Percentiles rank a stretch among this genome's conserved stretches.
These are phyloP conservation scores for Globisporangium ultimum DNA, from an alignment of 352 stramenopile genomes.

Conservation along the genomic window DNA sequence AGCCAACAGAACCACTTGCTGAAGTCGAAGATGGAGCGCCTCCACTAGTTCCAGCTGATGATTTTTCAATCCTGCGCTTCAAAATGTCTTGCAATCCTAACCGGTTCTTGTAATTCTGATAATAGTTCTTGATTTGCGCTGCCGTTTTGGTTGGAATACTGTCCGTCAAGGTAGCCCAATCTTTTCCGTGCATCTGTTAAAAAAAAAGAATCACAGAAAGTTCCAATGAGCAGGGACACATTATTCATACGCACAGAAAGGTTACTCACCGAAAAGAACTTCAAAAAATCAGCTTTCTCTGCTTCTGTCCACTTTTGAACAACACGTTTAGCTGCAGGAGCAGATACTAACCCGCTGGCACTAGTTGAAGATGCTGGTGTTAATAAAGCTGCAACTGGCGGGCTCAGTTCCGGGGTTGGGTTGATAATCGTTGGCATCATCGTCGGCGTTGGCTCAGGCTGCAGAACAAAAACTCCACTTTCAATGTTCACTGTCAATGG, in stretches of 20 bases:
- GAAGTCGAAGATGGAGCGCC: slow-evolving; percentile 7
- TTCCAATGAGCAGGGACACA: neutral
- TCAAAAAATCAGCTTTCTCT: slow-evolving; percentile 87
- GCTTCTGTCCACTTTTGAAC: slow-evolving; percentile 90
- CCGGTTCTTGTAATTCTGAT: slow-evolving; percentile 92
- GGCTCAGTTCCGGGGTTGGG: too few relatives aligned
- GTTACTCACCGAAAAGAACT: slow-evolving; percentile 78
- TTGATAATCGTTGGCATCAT: too few relatives aligned
- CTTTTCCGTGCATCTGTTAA: slow-evolving; percentile 76
- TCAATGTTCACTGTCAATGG: neutral
- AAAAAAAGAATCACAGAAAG: slow-evolving; percentile 12
- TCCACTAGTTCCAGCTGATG: slow-evolving; percentile 8
- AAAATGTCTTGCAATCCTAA: slow-evolving; percentile 86
- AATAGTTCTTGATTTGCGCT: slow-evolving; percentile 92
- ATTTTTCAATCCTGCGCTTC: slow-evolving; percentile 69
- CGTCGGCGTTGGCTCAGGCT: too few relatives aligned
- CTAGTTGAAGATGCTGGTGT: neutral
- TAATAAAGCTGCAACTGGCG: neutral
- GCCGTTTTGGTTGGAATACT: slow-evolving; percentile 88
- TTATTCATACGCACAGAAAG: neutral
- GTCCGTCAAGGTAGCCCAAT: slow-evolving; percentile 84
- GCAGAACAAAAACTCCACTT: too few relatives aligned
- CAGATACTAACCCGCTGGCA: slow-evolving; percentile 4
- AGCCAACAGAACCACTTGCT: neutral
- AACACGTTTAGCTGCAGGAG: slow-evolving; percentile 58